Conservation (phyloP, 2,329 filamentous ascomycete genomes). For the Diaporthe citrichinensis region DNA sequence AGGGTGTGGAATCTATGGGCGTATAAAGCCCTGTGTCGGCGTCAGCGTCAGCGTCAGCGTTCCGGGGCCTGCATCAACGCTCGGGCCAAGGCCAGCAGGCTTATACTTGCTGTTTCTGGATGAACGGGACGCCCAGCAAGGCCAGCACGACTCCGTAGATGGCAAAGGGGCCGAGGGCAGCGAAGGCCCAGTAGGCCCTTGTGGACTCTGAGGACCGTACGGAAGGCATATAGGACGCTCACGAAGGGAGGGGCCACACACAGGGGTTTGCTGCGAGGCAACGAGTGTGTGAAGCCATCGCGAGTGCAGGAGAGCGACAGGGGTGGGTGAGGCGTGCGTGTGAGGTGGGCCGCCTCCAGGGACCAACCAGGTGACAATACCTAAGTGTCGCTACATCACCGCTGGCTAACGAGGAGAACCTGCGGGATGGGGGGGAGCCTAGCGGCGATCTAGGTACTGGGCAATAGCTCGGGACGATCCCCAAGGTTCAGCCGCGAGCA, state of each 20-base stretch:
- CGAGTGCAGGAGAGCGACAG: not conserved
- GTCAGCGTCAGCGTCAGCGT: not conserved
- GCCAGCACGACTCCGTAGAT: constrained; percentile 78
- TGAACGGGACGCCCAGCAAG: constrained; percentile 74
- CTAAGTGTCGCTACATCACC: not conserved
- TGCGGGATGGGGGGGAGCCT: not conserved
- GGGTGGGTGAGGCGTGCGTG: not conserved
- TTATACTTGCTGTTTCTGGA: constrained; percentile 82
- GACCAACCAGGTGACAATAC: not conserved
- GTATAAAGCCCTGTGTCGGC: constrained; percentile 79
- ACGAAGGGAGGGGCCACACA: not conserved
- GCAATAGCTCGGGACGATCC: not conserved
- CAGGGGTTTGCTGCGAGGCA: no score
- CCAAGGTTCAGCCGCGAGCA: not conserved
- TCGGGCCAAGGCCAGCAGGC: not conserved
- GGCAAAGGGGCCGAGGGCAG: constrained; percentile 64
- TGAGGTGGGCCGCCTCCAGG: not conserved
- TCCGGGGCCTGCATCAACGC: not conserved
- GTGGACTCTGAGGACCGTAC: constrained; percentile 46
- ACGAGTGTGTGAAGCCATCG: constrained; percentile 12
- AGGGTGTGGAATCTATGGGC: constrained; percentile 83
- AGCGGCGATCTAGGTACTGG: not conserved
- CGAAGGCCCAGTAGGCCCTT: constrained; percentile 68
- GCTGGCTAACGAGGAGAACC: not conserved
- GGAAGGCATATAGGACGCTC: constrained; percentile 22